Evolutionary conservation across 331 rosid genomes (phyloP).

Genomic region (Acacia concinna): DNA sequence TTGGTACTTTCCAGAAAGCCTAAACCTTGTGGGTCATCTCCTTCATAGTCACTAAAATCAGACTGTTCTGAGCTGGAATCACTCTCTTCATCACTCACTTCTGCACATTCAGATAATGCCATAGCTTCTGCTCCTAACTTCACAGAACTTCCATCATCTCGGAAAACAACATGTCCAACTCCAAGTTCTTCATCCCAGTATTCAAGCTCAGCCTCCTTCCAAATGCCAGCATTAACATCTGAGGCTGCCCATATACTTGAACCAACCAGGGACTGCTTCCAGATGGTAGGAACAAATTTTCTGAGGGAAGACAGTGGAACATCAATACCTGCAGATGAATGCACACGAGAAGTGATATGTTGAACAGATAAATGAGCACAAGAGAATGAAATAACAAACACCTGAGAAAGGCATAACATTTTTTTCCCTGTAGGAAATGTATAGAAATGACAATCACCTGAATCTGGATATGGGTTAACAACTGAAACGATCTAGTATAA

Average conservation of each 20-base stretch:
- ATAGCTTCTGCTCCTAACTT: constrained; percentile 67
- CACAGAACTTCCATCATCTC: constrained; percentile 72
- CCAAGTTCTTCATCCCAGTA: constrained; percentile 73
- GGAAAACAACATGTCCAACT: constrained; percentile 76
- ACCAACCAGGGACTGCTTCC: constrained; percentile 77
- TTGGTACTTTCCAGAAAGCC: constrained; percentile 80
- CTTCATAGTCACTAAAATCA: constrained; percentile 71
- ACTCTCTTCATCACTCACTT: constrained; percentile 51
- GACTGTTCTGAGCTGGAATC: constrained; percentile 61
- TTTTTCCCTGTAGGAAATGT: not conserved
- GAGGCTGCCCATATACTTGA: constrained; percentile 79
- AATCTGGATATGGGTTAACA: constrained; percentile 4
- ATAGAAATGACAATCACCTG: not conserved
- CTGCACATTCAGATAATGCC: constrained; percentile 67
- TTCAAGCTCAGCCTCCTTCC: constrained; percentile 93
- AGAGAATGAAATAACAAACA: not conserved
- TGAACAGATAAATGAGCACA: not conserved
- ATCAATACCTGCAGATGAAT: constrained; percentile 68
- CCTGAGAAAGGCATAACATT: not conserved
- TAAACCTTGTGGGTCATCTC: constrained; percentile 61
- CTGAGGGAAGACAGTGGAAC: constrained; percentile 67
- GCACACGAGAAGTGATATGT: constrained; percentile 15
- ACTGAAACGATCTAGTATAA: not conserved
- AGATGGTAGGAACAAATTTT: constrained; percentile 62
- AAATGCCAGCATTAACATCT: constrained; percentile 57